A percentile compares a stretch with the other conserved stretches of the same genome.
Evolutionary conservation across 1,284 basidiomycete genomes (phyloP).

Genomic region (Pascua guehoae): DNA sequence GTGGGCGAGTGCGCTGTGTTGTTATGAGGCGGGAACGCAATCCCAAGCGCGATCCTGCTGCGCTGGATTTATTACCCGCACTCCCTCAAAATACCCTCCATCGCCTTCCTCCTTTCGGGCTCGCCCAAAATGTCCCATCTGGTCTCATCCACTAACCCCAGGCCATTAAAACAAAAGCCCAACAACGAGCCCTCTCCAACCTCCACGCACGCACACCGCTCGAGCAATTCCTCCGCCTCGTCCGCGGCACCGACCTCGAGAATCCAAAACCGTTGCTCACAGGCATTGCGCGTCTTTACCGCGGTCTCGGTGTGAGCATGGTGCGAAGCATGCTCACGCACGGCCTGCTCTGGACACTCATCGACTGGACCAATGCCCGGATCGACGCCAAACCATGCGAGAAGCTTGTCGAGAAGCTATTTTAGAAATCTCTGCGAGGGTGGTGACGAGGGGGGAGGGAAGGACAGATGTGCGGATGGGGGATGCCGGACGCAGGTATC

Average conservation of each 20-base stretch:
- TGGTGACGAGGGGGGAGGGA: too few relatives aligned
- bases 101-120: too few relatives aligned
- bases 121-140: background rate
- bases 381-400: conserved; percentile 42
- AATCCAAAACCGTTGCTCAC: conserved; percentile 43
- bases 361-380: conserved; percentile 41
- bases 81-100: too few relatives aligned
- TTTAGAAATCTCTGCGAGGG: too few relatives aligned
- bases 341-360: conserved; percentile 48
- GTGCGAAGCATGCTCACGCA: conserved; percentile 48
- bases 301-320: conserved; percentile 48
- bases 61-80: too few relatives aligned
- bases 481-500: too few relatives aligned
- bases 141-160: conserved; percentile 18
- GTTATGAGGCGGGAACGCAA: background rate
- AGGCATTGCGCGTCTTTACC: conserved; percentile 44
- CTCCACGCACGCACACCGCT: conserved; percentile 37
- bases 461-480: too few relatives aligned
- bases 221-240: conserved; percentile 41
- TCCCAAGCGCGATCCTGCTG: too few relatives aligned
- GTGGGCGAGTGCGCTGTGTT: background rate
- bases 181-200: conserved; percentile 45
- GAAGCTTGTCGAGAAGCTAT: conserved; percentile 6
- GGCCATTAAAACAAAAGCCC: conserved; percentile 50
- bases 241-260: conserved; percentile 40